These are phyloP conservation scores for Ophiostoma tasmaniense DNA, from an alignment of 2,329 filamentous ascomycete species.

Conservation along the genomic window DNA sequence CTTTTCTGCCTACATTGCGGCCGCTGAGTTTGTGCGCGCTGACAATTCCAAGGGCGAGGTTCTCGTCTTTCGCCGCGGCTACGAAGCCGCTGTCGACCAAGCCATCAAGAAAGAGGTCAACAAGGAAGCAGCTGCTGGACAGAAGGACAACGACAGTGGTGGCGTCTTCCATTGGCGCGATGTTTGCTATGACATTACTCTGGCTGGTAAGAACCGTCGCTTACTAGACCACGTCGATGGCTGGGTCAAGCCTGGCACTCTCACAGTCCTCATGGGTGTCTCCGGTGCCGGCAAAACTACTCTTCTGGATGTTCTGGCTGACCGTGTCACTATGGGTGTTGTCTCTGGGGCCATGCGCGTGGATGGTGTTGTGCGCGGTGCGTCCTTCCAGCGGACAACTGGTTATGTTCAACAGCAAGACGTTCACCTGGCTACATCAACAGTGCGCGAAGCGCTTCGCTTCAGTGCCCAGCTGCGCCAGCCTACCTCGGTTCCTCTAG, in stretches of 20 bases:
- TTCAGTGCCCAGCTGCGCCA: constrained; percentile 84
- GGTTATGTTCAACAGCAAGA: constrained; percentile 92
- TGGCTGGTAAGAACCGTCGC: constrained; percentile 65
- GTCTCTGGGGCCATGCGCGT: constrained; percentile 75
- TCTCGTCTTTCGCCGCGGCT: constrained; percentile 61
- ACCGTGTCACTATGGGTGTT: constrained; percentile 80
- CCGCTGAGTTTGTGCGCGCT: constrained; percentile 55
- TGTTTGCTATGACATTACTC: constrained; percentile 68
- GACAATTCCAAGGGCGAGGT: constrained; percentile 68
- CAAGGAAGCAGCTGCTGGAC: constrained; percentile 25
- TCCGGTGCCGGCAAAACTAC: constrained; percentile 94
- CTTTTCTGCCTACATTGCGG: constrained; percentile 49
- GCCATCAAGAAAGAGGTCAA: constrained; percentile 23
- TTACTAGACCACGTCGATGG: constrained; percentile 82
- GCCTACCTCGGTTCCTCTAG: constrained; percentile 59
- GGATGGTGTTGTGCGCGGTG: constrained; percentile 58
- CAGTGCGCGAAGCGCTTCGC: constrained; percentile 77
- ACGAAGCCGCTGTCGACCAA: constrained; percentile 43
- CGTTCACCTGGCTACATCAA: constrained; percentile 74
- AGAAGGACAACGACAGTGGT: constrained; percentile 25
- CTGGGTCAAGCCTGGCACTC: constrained; percentile 86
- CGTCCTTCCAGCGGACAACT: constrained; percentile 83
- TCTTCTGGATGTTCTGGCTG: constrained; percentile 75
- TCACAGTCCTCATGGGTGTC: constrained; percentile 86
- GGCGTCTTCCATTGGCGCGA: constrained; percentile 74